These are phyloP conservation scores for Castanea mollissima DNA, from an alignment of 306 rosid species.

Conservation along the genomic window DNA sequence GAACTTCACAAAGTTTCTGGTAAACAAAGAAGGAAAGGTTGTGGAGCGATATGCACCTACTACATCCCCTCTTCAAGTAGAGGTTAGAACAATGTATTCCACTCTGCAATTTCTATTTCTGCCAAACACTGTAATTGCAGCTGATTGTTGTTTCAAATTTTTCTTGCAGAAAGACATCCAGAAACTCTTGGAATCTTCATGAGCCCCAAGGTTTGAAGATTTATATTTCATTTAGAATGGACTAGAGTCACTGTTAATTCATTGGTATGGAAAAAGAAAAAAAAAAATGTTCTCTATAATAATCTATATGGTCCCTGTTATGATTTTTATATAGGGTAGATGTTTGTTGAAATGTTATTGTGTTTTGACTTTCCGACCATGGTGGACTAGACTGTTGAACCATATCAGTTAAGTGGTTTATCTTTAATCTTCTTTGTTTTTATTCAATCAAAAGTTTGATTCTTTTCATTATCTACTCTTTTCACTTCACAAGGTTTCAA, in stretches of 20 bases:
- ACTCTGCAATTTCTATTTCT: neutral
- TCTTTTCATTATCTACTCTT: neutral
- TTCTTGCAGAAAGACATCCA: conserved; percentile 76
- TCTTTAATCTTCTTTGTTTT: neutral
- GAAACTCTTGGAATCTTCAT: conserved; percentile 60
- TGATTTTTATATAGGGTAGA: neutral
- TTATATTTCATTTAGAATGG: conserved; percentile 4
- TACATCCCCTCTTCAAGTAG: conserved; percentile 75
- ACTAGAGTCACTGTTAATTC: conserved; percentile 27
- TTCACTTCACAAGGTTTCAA: neutral
- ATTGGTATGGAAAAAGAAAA: neutral
- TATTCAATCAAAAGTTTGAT: neutral
- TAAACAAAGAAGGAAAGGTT: conserved; percentile 79
- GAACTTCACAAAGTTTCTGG: conserved; percentile 93
- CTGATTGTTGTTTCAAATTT: conserved; percentile 23
- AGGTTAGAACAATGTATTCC: conserved; percentile 47
- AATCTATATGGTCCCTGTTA: neutral
- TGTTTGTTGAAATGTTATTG: neutral
- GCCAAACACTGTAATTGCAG: neutral
- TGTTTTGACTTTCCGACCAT: neutral
- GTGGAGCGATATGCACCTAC: conserved; percentile 89
- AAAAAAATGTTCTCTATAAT: neutral
- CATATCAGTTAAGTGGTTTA: neutral
- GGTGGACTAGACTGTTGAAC: neutral
- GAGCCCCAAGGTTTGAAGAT: conserved; percentile 31